These are phyloP conservation scores for Tardiomyces digboiensis DNA, from an alignment of 1,139 yeast genomes.

Conservation along the genomic window DNA sequence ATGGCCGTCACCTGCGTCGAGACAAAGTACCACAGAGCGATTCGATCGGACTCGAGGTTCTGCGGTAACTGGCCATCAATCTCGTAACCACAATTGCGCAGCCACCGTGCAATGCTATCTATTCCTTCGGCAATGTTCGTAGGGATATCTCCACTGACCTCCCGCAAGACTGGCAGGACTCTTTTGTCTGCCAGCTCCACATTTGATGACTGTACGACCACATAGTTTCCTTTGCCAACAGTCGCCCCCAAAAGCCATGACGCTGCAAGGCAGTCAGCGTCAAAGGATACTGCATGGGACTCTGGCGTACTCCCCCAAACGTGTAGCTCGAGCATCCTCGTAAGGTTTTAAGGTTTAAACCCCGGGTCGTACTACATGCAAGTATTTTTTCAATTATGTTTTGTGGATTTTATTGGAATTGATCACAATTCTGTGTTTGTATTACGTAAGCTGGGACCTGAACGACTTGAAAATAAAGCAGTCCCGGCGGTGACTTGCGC, in stretches of 20 bases:
- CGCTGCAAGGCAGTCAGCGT: conserved; percentile 37
- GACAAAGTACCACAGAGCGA: not conserved
- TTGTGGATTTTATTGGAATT: too few species aligned
- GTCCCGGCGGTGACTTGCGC: too few species aligned
- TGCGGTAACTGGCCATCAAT: not conserved
- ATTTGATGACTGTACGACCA: conserved; percentile 46
- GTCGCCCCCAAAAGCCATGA: conserved; percentile 26
- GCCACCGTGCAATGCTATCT: not conserved
- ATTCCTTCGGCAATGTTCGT: not conserved
- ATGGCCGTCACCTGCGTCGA: conserved; percentile 20
- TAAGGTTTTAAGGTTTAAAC: too few species aligned
- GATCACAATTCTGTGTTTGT: too few species aligned
- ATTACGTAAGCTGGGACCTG: too few species aligned
- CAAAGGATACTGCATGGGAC: conserved; percentile 25
- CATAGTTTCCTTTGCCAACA: conserved; percentile 19
- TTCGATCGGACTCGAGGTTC: not conserved
- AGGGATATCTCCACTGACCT: not conserved
- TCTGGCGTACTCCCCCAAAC: conserved; percentile 43
- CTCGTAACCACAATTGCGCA: not conserved
- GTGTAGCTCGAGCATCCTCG: conserved; percentile 33
- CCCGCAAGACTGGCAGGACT: not conserved
- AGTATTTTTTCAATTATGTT: too few species aligned
- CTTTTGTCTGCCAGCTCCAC: not conserved
- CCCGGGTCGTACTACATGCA: too few species aligned
- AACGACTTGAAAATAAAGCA: too few species aligned